Evolutionary conservation across 768 basidiomycete species (phyloP), one percentile per base, ranked within the genome.

Genomic region (Lentinula detonsa): DNA sequence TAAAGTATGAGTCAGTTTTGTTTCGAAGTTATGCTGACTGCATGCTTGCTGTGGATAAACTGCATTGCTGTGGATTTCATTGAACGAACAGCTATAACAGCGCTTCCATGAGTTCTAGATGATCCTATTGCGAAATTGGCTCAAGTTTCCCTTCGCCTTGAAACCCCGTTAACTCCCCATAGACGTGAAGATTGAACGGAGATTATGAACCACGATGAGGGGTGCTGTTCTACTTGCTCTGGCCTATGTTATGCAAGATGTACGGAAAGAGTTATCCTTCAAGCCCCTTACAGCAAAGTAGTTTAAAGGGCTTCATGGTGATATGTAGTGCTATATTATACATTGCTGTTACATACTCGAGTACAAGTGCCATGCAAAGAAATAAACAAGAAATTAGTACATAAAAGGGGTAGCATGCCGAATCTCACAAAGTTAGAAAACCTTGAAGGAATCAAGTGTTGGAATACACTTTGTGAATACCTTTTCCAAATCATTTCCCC

Each of bases 71-170:
- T 46, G 37, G 37, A 39, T 39, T 39, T 39, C 37, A 39, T n/a
- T 43, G 13, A 48, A 48, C 46, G 46, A 48, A 48, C 46, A 54
- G 53, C 53, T 54, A 39, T 42, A 42, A 43, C 40, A 56, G 37
- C 40, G 55, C 55, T 56, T 16, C 50, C 4, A 31, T 39, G 37
- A 8, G 13, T 1, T 39, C 37, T 39, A 8, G 37, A 39, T 11
- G 28, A 10, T 28, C 55, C 55, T 56, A 56, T 56, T 56, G 55
- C 55, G 23, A 56, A 56, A 56, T 23, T 56, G 21, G 18, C 55
- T 21, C 55, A 56, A 28, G 9, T 10, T 51, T 10, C 18, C 6
- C 9, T n/a, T n/a, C n/a, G n/a, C n/a, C n/a, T n/a, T n/a, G n/a
- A n/a, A n/a, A 1, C 46, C 46, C 46, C 21, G 21, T 3, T 48